phyloP scores from a whole-genome alignment of 2,329 filamentous ascomycete genomes.

The Fusarium sp. region DNA sequence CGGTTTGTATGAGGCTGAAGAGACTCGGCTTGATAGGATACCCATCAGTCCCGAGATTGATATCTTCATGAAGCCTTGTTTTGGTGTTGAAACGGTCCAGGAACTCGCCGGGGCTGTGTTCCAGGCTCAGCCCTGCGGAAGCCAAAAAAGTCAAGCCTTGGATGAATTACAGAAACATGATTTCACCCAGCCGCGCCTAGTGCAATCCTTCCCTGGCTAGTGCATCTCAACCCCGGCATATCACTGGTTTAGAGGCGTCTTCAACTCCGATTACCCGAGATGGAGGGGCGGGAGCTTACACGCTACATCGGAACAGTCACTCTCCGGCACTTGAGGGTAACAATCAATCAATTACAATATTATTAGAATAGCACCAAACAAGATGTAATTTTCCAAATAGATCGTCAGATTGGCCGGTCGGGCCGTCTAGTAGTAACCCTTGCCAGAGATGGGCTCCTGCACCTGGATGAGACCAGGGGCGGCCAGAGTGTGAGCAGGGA shows the following conservation, averaged over 20 bases:
- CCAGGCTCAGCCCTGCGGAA: neutral
- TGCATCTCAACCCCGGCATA: neutral
- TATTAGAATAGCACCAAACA: neutral
- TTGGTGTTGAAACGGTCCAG: neutral
- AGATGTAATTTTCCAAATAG: neutral
- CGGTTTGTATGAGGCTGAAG: neutral
- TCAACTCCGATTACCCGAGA: constrained; percentile 9
- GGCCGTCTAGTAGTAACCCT: neutral
- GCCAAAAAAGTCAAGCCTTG: neutral
- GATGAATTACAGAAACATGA: constrained; percentile 2
- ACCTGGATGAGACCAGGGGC: constrained; percentile 51
- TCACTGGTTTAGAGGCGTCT: constrained; percentile 11
- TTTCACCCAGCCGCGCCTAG: neutral
- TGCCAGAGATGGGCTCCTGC: constrained; percentile 17
- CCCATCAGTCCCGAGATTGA: neutral
- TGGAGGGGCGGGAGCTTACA: constrained; percentile 28
- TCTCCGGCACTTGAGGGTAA: neutral
- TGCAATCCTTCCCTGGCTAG: neutral
- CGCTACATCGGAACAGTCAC: neutral
- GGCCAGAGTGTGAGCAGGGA: constrained; percentile 43
- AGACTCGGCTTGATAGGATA: no score
- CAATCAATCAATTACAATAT: constrained; percentile 2
- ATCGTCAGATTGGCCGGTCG: neutral
- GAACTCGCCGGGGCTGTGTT: neutral
- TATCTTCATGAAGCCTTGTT: neutral